Percentiles rank a stretch among this genome's conserved stretches.
These are phyloP conservation scores for Blastobotrys robertii DNA, from an alignment of 805 yeast species.

Conservation along the genomic window DNA sequence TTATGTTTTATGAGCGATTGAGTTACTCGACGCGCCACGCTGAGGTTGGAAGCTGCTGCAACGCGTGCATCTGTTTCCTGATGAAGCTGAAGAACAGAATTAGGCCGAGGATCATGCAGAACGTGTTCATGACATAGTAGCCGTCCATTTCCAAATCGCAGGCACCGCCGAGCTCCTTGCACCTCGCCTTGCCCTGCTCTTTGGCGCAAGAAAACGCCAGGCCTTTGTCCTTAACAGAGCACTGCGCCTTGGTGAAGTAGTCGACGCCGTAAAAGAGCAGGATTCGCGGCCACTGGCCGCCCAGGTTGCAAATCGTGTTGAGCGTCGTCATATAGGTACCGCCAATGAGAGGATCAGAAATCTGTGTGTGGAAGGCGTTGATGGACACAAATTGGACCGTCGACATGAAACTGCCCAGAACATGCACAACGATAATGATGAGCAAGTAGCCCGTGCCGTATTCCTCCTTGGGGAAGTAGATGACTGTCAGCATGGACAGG, in stretches of 20 bases:
- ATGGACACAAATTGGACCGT: constrained; percentile 93
- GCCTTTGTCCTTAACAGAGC: constrained; percentile 27
- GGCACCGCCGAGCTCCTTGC: constrained; percentile 46
- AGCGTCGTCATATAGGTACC: constrained; percentile 97
- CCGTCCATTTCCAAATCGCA: constrained; percentile 62
- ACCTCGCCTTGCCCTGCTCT: constrained; percentile 37
- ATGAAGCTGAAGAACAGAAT: constrained; percentile 57
- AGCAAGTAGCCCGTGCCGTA: constrained; percentile 44
- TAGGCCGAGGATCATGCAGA: constrained; percentile 64
- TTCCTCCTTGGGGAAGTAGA: constrained; percentile 55
- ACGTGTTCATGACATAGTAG: constrained; percentile 63
- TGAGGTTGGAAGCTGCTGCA: constrained; percentile 63
- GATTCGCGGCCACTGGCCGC: constrained; percentile 97
- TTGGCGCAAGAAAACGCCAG: constrained; percentile 26
- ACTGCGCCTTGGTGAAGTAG: constrained; percentile 56
- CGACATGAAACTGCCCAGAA: constrained; percentile 81
- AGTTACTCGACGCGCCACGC: constrained; percentile 56
- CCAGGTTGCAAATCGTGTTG: constrained; percentile 84
- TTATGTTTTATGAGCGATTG: too few species aligned
- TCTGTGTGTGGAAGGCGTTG: constrained; percentile 88
- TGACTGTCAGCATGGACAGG: constrained; percentile 65
- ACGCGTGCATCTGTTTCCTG: constrained; percentile 44
- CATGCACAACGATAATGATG: constrained; percentile 71
- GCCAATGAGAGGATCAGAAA: constrained; percentile 92
- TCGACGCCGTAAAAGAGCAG: constrained; percentile 74